Conservation (phyloP, 169 alveolate genomes). For the Condylostoma magnum region DNA sequence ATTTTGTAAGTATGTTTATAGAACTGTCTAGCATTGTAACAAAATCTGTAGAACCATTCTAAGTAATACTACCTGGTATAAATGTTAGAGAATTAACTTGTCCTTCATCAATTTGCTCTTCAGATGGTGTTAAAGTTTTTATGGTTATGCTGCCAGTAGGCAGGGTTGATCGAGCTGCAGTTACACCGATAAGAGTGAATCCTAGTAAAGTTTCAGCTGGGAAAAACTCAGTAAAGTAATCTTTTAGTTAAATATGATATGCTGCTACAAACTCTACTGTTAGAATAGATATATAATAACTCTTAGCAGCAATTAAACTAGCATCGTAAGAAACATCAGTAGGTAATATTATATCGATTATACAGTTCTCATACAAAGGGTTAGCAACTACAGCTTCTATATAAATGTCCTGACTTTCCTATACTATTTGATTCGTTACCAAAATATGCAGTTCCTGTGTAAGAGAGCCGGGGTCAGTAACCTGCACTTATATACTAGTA, state of each 20-base stretch:
- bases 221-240: no score
- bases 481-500: background rate
- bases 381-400: background rate
- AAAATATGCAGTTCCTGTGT: background rate
- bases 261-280: no score
- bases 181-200: slow-evolving; percentile 1
- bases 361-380: background rate
- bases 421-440: background rate
- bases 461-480: background rate
- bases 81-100: background rate
- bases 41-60: background rate
- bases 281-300: no score
- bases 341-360: slow-evolving; percentile 15
- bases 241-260: no score
- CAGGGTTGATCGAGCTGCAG: slow-evolving; percentile 1
- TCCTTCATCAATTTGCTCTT: background rate
- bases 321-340: background rate
- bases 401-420: background rate
- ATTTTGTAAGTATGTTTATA: slow-evolving; percentile 1
- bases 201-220: no score
- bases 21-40: background rate
- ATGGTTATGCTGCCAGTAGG: slow-evolving; percentile 6
- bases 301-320: background rate
- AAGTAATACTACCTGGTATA: background rate
- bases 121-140: background rate